phyloP scores from a whole-genome alignment of 2,329 filamentous ascomycete genomes.

The Penicillium sp. region DNA sequence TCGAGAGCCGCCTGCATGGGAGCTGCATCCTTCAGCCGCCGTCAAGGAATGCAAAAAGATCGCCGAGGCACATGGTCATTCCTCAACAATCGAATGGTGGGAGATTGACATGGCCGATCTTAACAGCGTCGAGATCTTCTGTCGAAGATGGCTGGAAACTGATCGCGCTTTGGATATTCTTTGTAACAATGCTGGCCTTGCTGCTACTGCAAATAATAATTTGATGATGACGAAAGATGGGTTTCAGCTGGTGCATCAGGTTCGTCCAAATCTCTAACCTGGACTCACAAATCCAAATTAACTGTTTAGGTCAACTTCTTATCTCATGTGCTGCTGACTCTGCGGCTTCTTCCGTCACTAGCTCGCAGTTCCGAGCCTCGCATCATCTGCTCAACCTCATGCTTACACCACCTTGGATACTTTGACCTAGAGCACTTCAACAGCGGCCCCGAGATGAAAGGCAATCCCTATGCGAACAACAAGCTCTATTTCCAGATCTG shows the following conservation, averaged over 20 bases:
- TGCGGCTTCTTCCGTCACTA: slow-evolving; percentile 16
- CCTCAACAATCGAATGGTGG: slow-evolving; percentile 14
- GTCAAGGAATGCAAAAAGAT: slow-evolving; percentile 8
- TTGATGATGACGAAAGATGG: slow-evolving; percentile 12
- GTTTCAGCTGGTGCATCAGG: slow-evolving; percentile 14
- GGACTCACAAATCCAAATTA: background rate
- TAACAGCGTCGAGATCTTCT: slow-evolving; percentile 12
- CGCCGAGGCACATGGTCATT: slow-evolving; percentile 6
- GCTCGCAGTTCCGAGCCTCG: slow-evolving; percentile 11
- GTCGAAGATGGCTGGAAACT: slow-evolving; percentile 8
- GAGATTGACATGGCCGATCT: slow-evolving; percentile 14
- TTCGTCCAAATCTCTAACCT: background rate
- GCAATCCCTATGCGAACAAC: slow-evolving; percentile 11
- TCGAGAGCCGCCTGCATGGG: slow-evolving; percentile 13
- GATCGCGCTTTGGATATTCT: slow-evolving; percentile 14
- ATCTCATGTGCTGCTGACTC: slow-evolving; percentile 15
- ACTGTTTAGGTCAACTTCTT: slow-evolving; percentile 12
- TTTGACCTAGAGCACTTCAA: slow-evolving; percentile 14
- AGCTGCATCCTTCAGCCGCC: slow-evolving; percentile 10
- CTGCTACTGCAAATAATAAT: background rate
- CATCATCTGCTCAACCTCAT: slow-evolving; percentile 17
- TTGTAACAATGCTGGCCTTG: slow-evolving; percentile 15
- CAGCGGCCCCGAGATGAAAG: slow-evolving; percentile 1
- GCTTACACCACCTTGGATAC: slow-evolving; percentile 9
- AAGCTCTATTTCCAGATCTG: slow-evolving; percentile 18